Evolutionary conservation across 2,329 filamentous ascomycete species (phyloP), one percentile per base, ranked within the genome.

Genomic region (Hypoxylon sp.): DNA sequence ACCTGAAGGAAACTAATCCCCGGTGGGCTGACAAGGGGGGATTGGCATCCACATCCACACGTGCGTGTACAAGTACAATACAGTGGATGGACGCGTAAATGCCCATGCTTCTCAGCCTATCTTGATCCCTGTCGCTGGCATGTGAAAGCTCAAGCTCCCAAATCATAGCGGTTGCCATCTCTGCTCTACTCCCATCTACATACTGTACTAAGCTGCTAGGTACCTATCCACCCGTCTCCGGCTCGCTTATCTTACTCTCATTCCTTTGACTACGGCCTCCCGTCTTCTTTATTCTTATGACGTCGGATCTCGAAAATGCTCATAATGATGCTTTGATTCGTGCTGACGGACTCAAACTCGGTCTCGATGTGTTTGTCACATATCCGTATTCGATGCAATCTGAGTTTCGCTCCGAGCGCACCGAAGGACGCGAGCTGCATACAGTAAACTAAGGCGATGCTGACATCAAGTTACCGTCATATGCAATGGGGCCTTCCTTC

Each of bases 381-480:
- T 14, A 42, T 64, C 28, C 42, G 9, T 14, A 42, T 64, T 33
- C 42, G 30, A 55, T 18, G n/a, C 20, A 38, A 58, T 45, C 16
- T 32, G 24, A 45, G 54, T 62, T 49, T 58, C 7, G 36, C 36
- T 49, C 52, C 24, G 20, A 58, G n/a, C 33, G 53, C 7, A 36
- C 42, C 22, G 44, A 49, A 16, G 48, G 28, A 61, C 24, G 56
- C 53, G 50, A 50, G 26, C 45, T 63, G 33, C 48, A 48, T 52
- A 63, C 32, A 38, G 14, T 36, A 33, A 52, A 59, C 53, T 40
- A 56, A 56, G 59, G 42, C 22, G 16, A 22, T 38, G 12, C 40
- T 59, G 59, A 36, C 64, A 64, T 67, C 63, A 67, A 53, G 46
- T 16, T 36, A 44, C 63, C 67, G 61, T 69, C 67, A 69, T 69